Percentiles rank a stretch among this genome's conserved stretches.
Evolutionary conservation across 2,329 filamentous ascomycete species (phyloP).

Genomic region (Calonectria pseudoturangicola): DNA sequence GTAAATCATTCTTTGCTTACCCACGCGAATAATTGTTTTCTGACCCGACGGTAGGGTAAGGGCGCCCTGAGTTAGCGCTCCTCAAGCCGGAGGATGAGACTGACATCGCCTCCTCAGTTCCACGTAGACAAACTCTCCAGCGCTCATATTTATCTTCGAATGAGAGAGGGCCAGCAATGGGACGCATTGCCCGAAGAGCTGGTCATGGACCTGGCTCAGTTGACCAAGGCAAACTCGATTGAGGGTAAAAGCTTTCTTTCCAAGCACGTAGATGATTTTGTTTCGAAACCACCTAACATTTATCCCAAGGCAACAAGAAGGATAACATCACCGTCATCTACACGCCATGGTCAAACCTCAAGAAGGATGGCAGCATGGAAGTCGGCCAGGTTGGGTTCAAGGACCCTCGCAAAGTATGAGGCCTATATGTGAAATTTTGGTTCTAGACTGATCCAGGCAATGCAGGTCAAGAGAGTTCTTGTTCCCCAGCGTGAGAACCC

Average conservation of each 20-base stretch:
- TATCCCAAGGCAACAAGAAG: slow-evolving; percentile 89
- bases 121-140: slow-evolving; percentile 98
- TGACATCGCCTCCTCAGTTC: slow-evolving; percentile 76
- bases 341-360: slow-evolving; percentile 97
- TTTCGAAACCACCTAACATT: neutral
- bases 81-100: neutral
- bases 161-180: slow-evolving; percentile 87
- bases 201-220: slow-evolving; percentile 91
- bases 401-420: slow-evolving; percentile 80
- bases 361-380: slow-evolving; percentile 97
- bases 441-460: neutral
- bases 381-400: slow-evolving; percentile 97
- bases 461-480: slow-evolving; percentile 85
- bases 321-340: slow-evolving; percentile 98
- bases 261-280: slow-evolving; percentile 25
- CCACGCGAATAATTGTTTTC: slow-evolving; percentile 1
- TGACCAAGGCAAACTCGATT: slow-evolving; percentile 99
- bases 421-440: neutral
- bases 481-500: slow-evolving; percentile 88
- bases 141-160: slow-evolving; percentile 95
- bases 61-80: neutral
- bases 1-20: slow-evolving; percentile 67
- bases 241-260: slow-evolving; percentile 76
- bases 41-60: slow-evolving; percentile 49
- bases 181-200: slow-evolving; percentile 85